Evolutionary conservation across 805 yeast genomes (phyloP).

Genomic region (Barnettozyma vustinii): DNA sequence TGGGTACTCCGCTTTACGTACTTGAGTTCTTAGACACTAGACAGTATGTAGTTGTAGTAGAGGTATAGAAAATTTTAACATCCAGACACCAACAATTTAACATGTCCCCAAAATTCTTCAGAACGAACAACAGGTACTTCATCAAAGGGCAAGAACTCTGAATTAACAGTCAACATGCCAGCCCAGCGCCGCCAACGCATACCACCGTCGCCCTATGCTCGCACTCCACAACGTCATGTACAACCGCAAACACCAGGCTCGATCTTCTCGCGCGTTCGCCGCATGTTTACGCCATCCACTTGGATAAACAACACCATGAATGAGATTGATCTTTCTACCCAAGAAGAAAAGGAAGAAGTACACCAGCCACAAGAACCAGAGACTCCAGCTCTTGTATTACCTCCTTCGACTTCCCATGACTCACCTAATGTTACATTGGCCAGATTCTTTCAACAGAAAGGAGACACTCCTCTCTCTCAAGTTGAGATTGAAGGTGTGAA

Average conservation of each 20-base stretch:
- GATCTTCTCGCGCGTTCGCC: neutral
- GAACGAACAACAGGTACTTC: neutral
- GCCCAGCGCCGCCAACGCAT: neutral
- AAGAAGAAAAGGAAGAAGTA: constrained; percentile 5
- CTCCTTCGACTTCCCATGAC: constrained; percentile 8
- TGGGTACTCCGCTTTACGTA: too few species aligned
- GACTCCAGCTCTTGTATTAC: neutral
- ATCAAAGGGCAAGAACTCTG: neutral
- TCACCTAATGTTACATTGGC: constrained; percentile 59
- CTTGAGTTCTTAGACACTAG: too few species aligned
- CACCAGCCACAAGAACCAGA: constrained; percentile 1
- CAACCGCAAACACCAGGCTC: neutral
- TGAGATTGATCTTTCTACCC: neutral
- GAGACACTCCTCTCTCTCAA: constrained; percentile 66
- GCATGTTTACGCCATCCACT: neutral
- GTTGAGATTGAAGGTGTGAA: constrained; percentile 80
- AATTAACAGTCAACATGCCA: neutral
- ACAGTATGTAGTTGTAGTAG: too few species aligned
- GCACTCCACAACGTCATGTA: neutral
- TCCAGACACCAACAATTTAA: neutral
- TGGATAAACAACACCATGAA: neutral
- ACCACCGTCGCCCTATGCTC: neutral
- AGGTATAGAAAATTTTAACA: neutral
- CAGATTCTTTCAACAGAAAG: constrained; percentile 66
- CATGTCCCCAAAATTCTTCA: constrained; percentile 17